phyloP scores from a whole-genome alignment of 352 stramenopile genomes.

The Phytopythium aichiense region DNA sequence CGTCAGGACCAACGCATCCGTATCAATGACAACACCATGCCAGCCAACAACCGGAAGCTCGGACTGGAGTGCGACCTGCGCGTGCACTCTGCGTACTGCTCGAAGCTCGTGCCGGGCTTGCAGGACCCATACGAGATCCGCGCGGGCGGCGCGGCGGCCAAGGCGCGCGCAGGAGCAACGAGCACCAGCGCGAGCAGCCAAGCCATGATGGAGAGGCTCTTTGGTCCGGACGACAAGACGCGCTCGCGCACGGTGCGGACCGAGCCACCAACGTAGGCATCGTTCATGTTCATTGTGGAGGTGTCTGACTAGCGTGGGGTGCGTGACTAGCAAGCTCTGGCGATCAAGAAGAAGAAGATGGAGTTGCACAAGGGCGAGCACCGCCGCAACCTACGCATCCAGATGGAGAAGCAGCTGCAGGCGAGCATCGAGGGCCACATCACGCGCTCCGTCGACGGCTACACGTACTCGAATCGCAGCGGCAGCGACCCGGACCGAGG shows the following conservation, averaged over 20 bases:
- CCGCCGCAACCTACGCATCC: constrained; percentile 61
- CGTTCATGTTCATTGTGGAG: not conserved
- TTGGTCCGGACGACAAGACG: constrained; percentile 69
- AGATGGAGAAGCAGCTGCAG: constrained; percentile 86
- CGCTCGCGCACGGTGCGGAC: constrained; percentile 35
- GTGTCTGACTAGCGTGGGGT: not conserved
- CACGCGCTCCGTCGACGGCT: constrained; percentile 80
- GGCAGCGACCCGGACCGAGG: constrained; percentile 1
- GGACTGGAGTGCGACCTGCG: constrained; percentile 70
- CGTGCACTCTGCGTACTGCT: constrained; percentile 72
- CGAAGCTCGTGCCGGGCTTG: constrained; percentile 54
- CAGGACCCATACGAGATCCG: constrained; percentile 68
- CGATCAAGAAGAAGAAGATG: constrained; percentile 77
- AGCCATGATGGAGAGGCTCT: constrained; percentile 72
- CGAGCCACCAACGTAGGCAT: not conserved
- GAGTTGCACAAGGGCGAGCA: constrained; percentile 75
- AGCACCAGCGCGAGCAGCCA: constrained; percentile 55
- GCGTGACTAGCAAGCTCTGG: not conserved
- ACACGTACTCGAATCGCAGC: constrained; percentile 29
- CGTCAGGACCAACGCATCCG: not conserved
- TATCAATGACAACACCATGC: too few species aligned
- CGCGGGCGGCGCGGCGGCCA: constrained; percentile 17
- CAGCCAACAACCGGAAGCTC: constrained; percentile 63
- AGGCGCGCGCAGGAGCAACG: constrained; percentile 35
- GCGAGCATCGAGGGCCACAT: constrained; percentile 86